Conservation (phyloP, 441 rosid species). For the Adansonia madagascariensis region DNA sequence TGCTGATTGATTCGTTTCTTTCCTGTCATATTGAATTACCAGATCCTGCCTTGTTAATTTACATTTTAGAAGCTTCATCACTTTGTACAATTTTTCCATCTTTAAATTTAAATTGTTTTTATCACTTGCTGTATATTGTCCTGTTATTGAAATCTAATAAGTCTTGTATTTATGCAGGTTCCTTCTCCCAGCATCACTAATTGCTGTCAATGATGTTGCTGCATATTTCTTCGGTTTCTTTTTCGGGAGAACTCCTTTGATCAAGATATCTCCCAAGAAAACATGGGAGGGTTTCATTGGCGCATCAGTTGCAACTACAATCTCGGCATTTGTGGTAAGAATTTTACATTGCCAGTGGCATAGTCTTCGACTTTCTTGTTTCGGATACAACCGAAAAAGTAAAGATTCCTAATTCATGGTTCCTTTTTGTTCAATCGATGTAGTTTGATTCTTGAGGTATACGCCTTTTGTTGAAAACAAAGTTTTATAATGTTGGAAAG, state of each 20-base stretch:
- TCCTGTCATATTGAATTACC: not conserved
- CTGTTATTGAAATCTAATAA: not conserved
- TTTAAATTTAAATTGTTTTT: not conserved
- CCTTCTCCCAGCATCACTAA: constrained; percentile 89
- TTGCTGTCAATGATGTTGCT: constrained; percentile 73
- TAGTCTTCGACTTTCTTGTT: not conserved
- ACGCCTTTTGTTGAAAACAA: not conserved
- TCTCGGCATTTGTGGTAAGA: constrained; percentile 77
- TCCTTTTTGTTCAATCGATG: not conserved
- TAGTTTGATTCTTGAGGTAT: not conserved
- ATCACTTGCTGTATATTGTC: not conserved
- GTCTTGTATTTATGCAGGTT: constrained; percentile 52
- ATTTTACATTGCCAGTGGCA: not conserved
- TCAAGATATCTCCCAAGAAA: constrained; percentile 94
- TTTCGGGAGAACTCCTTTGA: constrained; percentile 88
- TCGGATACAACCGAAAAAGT: not conserved
- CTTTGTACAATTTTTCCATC: too few relatives aligned
- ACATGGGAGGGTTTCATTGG: constrained; percentile 97
- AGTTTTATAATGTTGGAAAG: not conserved
- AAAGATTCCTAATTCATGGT: not conserved
- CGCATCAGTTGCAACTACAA: constrained; percentile 75
- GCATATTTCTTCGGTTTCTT: constrained; percentile 89
- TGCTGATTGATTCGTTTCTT: not conserved
- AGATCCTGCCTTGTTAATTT: too few relatives aligned
- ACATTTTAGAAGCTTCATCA: too few relatives aligned